Percentiles rank a stretch among this genome's conserved stretches.
Evolutionary conservation across 441 rosid species (phyloP).

Genomic region (Euphorbia celastroides): DNA sequence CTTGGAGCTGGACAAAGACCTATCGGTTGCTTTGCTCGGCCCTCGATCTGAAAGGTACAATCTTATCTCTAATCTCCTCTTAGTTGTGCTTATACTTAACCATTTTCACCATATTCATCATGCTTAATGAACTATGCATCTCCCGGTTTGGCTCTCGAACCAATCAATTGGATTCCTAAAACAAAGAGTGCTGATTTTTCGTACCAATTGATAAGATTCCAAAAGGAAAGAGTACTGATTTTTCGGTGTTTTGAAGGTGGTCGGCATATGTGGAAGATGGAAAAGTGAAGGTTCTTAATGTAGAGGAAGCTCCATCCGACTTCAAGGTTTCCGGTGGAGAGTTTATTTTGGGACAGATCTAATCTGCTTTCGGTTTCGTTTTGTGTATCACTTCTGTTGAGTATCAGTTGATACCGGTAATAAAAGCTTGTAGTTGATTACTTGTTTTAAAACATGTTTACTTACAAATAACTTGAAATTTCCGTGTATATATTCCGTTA

Average conservation of each 20-base stretch:
- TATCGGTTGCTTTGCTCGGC: slow-evolving; percentile 86
- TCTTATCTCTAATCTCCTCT: background rate
- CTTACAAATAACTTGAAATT: background rate
- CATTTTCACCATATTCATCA: no score
- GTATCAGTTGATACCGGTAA: background rate
- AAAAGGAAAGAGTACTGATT: background rate
- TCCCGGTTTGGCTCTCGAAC: no score
- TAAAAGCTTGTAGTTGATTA: background rate
- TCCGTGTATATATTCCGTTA: background rate
- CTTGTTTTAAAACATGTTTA: no score
- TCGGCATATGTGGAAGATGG: slow-evolving; percentile 85
- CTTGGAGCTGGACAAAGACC: slow-evolving; percentile 81
- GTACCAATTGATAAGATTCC: background rate
- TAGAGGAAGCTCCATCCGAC: slow-evolving; percentile 85
- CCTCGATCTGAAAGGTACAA: slow-evolving; percentile 71
- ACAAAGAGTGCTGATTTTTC: background rate
- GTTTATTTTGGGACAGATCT: slow-evolving; percentile 70
- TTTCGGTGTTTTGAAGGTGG: slow-evolving; percentile 48
- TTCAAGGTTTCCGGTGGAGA: slow-evolving; percentile 82
- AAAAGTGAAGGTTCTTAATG: slow-evolving; percentile 68
- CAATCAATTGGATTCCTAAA: no score
- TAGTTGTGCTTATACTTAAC: no score
- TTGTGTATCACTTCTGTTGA: no score
- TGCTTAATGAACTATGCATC: no score
- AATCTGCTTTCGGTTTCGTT: slow-evolving; percentile 1